Evolutionary conservation across 2,329 filamentous ascomycete species (phyloP), one percentile per base, ranked within the genome.

Genomic region (Fusarium sp.): DNA sequence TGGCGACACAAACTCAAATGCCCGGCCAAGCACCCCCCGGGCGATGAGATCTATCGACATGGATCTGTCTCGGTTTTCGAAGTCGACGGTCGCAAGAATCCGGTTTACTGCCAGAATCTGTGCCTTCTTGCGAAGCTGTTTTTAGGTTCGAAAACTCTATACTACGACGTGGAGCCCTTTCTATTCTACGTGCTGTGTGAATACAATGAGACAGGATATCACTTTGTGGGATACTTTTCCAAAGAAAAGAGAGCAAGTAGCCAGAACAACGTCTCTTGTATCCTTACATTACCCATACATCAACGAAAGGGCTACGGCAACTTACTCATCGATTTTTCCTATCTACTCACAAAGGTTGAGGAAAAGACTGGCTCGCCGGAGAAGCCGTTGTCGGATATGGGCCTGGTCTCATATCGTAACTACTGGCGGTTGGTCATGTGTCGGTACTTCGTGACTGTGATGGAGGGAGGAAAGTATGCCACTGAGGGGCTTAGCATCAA

Each of bases 181-280:
- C 82, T 98, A 9, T 98, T 98, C 83, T 98, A 98, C 79, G 94
- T 98, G 74, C 93, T 98, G 83, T 97, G 94, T 71, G 96, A 97
- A 75, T 95, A 94, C 74, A 93, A 98, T 76, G 92, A 96, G 59
- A 88, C 91, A 20, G 95, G 95, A 20, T 98, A 96, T 77, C 96
- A 98, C 78, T 96, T 99, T 73, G 95, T 98, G 27, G 96, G 96
- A n/a, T 99, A 99, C 78, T 99, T 99, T 76, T 98, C 96, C 53
- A 99, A 99, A 79, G 96, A 99, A 82, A 99, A 99, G 82, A 88
- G 97, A 45, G 92, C 94, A 4, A 95, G 93, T 80, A 97, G 94
- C 66, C 91, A 94, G 74, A 98, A 99, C 80, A 99, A 99, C 71
- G 96, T 99, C 49, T 98, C 94, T 11, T 99, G 96, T 80, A 99